A percentile compares a stretch with the other conserved stretches of the same genome.
These are phyloP conservation scores for Xylariaceae sp. DNA, from an alignment of 2,329 filamentous ascomycete species.

Conservation along the genomic window DNA sequence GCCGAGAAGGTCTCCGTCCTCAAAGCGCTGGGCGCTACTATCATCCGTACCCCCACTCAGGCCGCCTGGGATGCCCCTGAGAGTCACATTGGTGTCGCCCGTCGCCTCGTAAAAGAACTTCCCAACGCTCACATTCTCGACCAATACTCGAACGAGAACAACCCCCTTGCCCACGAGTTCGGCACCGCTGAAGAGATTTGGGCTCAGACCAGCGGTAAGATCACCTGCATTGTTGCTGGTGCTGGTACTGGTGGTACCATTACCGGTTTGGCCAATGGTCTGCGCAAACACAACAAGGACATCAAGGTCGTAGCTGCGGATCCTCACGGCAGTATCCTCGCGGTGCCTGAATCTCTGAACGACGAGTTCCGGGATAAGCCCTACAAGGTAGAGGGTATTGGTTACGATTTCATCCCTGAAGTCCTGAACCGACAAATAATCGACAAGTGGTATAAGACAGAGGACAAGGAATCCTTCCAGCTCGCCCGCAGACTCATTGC, in stretches of 20 bases:
- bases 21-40: conserved; percentile 88
- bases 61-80: conserved; percentile 93
- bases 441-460: conserved; percentile 97
- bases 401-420: conserved; percentile 96
- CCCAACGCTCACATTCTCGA: conserved; percentile 96
- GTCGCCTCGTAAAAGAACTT: conserved; percentile 85
- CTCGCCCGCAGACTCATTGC: conserved; percentile 86
- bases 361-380: conserved; percentile 71
- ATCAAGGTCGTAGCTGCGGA: conserved; percentile 91
- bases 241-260: conserved; percentile 96
- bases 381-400: conserved; percentile 98
- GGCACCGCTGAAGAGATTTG: conserved; percentile 97
- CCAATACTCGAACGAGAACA: conserved; percentile 88
- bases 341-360: conserved; percentile 74
- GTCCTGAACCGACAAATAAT: conserved; percentile 77
- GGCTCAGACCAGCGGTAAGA: conserved; percentile 76
- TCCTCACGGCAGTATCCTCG: conserved; percentile 85
- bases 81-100: conserved; percentile 93
- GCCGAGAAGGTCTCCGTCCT: conserved; percentile 96
- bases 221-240: conserved; percentile 81
- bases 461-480: conserved; percentile 84
- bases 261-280: conserved; percentile 76
- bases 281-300: conserved; percentile 79
- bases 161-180: conserved; percentile 87
- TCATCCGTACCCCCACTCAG: conserved; percentile 94